These are phyloP conservation scores for Neocucurbitaria cava DNA, from an alignment of 2,329 filamentous ascomycete species.

Conservation along the genomic window DNA sequence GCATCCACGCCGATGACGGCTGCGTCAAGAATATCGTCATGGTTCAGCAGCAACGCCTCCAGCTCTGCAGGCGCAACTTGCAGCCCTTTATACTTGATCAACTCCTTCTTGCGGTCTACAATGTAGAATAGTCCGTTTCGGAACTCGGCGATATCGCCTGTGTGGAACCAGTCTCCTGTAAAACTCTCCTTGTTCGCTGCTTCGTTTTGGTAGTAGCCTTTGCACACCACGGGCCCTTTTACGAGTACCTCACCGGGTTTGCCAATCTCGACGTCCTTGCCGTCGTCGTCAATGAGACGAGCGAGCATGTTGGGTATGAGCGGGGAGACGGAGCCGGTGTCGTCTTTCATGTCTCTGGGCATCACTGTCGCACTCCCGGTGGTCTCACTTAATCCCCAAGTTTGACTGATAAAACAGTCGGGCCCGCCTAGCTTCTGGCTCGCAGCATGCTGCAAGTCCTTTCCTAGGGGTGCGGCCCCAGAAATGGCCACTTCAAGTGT, in stretches of 20 bases:
- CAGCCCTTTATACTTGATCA: slow-evolving; percentile 60
- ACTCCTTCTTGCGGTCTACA: slow-evolving; percentile 53
- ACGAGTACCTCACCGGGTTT: slow-evolving; percentile 44
- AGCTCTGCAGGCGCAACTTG: slow-evolving; percentile 60
- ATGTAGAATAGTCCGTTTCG: slow-evolving; percentile 51
- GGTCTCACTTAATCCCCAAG: slow-evolving; percentile 67
- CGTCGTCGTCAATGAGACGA: slow-evolving; percentile 45
- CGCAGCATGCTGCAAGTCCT: slow-evolving; percentile 61
- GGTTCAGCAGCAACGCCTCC: slow-evolving; percentile 53
- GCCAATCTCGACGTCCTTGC: slow-evolving; percentile 40
- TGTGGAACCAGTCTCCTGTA: slow-evolving; percentile 46
- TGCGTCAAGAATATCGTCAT: slow-evolving; percentile 52
- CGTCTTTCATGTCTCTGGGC: slow-evolving; percentile 50
- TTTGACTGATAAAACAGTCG: slow-evolving; percentile 57
- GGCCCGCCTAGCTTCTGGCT: slow-evolving; percentile 58
- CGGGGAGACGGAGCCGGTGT: slow-evolving; percentile 57
- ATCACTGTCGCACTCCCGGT: slow-evolving; percentile 57
- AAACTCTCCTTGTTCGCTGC: slow-evolving; percentile 40
- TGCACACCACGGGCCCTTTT: slow-evolving; percentile 46
- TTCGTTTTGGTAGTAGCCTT: slow-evolving; percentile 48
- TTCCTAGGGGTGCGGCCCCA: slow-evolving; percentile 65
- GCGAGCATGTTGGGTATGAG: slow-evolving; percentile 50
- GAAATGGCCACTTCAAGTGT: slow-evolving; percentile 56
- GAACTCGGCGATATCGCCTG: slow-evolving; percentile 49
- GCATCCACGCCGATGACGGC: slow-evolving; percentile 55